Percentiles rank a stretch among this genome's conserved stretches.
Evolutionary conservation across 2,329 filamentous ascomycete genomes (phyloP).

Genomic region (Rhynchosporium agropyri): DNA sequence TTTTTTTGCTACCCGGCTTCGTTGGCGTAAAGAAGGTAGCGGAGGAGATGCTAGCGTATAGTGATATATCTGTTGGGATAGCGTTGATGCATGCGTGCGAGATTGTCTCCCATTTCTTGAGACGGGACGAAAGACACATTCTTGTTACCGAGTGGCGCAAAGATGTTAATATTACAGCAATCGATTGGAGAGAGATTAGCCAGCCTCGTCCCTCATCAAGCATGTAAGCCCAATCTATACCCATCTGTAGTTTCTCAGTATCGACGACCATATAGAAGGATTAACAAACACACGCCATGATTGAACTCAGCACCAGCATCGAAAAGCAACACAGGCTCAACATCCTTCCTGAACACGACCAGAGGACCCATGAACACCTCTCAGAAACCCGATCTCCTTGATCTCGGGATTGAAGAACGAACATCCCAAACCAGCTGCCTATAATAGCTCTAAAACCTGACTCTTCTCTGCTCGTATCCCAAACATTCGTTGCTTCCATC

Average conservation of each 20-base stretch:
- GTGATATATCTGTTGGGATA: conserved; percentile 48
- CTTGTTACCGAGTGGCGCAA: conserved; percentile 46
- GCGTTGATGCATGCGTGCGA: conserved; percentile 57
- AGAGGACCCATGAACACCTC: conserved; percentile 35
- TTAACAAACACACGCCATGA: conserved; percentile 53
- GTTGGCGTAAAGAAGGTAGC: conserved; percentile 23
- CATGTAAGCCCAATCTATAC: conserved; percentile 58
- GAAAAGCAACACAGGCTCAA: conserved; percentile 52
- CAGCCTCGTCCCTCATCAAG: conserved; percentile 50
- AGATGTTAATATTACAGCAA: conserved; percentile 53
- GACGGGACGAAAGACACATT: conserved; percentile 40
- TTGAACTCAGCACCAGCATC: conserved; percentile 66
- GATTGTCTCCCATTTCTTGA: conserved; percentile 53
- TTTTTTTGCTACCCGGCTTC: conserved; percentile 17
- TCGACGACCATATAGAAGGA: not conserved
- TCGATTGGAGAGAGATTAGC: conserved; percentile 52
- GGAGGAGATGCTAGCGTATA: conserved; percentile 27
- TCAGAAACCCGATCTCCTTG: conserved; percentile 52
- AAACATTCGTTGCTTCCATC: not conserved
- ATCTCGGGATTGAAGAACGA: conserved; percentile 56
- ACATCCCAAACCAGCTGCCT: conserved; percentile 58
- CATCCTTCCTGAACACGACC: conserved; percentile 32
- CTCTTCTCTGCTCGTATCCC: not conserved
- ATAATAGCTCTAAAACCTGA: conserved; percentile 11
- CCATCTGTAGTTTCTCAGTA: conserved; percentile 44